Evolutionary conservation across 441 rosid species (phyloP).

Genomic region (Syzygium malaccense): DNA sequence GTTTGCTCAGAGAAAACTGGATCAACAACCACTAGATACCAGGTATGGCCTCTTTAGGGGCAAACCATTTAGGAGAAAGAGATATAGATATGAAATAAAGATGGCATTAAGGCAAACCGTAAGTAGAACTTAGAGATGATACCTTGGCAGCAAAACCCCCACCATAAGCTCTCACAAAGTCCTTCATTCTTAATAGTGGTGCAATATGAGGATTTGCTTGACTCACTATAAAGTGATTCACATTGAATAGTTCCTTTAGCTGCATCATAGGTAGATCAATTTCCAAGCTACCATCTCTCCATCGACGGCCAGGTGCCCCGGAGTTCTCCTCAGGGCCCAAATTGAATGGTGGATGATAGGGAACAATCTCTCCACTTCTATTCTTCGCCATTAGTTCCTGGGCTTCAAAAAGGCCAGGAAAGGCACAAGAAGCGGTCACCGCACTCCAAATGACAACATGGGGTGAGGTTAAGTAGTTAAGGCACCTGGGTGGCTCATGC

Average conservation of each 20-base stretch:
- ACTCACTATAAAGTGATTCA: constrained; percentile 92
- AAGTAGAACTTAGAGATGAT: constrained; percentile 3
- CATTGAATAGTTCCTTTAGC: constrained; percentile 90
- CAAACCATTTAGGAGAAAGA: background rate
- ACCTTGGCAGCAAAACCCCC: constrained; percentile 98
- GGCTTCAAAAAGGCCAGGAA: constrained; percentile 96
- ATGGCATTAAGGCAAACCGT: background rate
- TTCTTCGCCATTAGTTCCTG: constrained; percentile 98
- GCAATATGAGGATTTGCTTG: constrained; percentile 97
- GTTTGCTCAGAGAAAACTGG: background rate
- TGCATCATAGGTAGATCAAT: constrained; percentile 98
- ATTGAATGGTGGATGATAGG: constrained; percentile 95
- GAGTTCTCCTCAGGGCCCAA: constrained; percentile 69
- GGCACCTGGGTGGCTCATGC: constrained; percentile 97
- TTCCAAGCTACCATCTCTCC: constrained; percentile 99
- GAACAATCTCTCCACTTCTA: constrained; percentile 87
- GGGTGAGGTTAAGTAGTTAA: constrained; percentile 91
- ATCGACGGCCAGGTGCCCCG: constrained; percentile 56
- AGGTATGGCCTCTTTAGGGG: background rate
- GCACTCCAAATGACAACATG: constrained; percentile 99
- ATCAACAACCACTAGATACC: background rate
- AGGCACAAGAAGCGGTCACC: constrained; percentile 95
- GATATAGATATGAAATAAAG: background rate
- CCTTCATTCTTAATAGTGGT: constrained; percentile 78
- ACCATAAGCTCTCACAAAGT: constrained; percentile 73